Evolutionary conservation across 2,329 filamentous ascomycete genomes (phyloP), one percentile per base, ranked within the genome.

Genomic region (Colletotrichum abscissum): DNA sequence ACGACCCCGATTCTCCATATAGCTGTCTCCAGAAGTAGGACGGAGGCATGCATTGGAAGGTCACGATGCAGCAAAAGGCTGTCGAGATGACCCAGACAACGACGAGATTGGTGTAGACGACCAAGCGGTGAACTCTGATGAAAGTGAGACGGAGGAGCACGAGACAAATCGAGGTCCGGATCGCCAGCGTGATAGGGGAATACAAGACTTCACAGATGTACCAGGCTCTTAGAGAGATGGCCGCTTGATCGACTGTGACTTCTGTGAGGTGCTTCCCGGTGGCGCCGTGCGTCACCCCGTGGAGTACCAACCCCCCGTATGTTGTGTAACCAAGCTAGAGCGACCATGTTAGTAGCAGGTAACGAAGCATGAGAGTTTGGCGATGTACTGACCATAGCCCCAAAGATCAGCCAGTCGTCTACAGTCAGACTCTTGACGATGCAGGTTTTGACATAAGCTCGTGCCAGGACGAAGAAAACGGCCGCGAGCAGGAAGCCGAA

Each of bases 41-140:
- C 1, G 86, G 77, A 0, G 88, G 88, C 0, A 75, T 79, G 79
- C 88, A 90, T 76, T 89, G 88, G 19, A 89, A 83, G 0, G 87
- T 75, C 5, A 86, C 83, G 70, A 88, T 77, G 76, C 88, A 84
- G 78, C 86, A 86, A 75, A 84, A 86, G 12, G 76, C 79, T 6
- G 78, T 66, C 0, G 84, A 84, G 46, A 82, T 79, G 22, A 76
- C 58, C 65, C 80, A 81, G 69, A 86, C 82, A 69, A 85, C 81
- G 5, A 65, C 76, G n/a, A 83, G 64, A 52, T 80, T 79, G 60
- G 67, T 63, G 59, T 80, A 79, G 49, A 84, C 80, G 58, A 83
- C 79, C 72, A 78, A 77, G 4, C 79, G 78, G 69, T 86, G 81
- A 49, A 78, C 67, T 26, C 73, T 79, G 14, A 76, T 74, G 6